Evolutionary conservation across 352 stramenopile species (phyloP).

Genomic region (Elongisporangium prolatum): DNA sequence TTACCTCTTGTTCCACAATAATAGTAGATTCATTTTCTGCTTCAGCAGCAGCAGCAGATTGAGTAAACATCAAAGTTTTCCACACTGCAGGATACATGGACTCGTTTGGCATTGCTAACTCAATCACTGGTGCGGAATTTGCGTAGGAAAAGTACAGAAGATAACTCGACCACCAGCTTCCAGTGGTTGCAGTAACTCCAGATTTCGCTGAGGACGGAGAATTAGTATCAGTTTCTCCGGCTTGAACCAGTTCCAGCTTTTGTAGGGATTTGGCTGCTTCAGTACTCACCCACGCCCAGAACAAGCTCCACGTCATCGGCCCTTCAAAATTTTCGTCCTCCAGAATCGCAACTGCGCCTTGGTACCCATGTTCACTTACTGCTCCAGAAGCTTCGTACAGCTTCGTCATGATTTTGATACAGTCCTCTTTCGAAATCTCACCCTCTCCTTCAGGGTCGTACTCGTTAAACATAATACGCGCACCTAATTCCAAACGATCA

Average conservation of each 20-base stretch:
- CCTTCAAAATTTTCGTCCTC: slow-evolving; percentile 57
- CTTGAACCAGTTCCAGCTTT: slow-evolving; percentile 31
- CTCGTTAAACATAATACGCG: slow-evolving; percentile 80
- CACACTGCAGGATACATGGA: slow-evolving; percentile 36
- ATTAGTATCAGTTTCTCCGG: background rate
- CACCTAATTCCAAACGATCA: slow-evolving; percentile 75
- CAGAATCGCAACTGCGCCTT: slow-evolving; percentile 50
- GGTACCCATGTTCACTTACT: slow-evolving; percentile 60
- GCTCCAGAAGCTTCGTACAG: slow-evolving; percentile 67
- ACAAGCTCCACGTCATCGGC: slow-evolving; percentile 77
- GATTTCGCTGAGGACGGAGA: background rate
- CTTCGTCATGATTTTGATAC: slow-evolving; percentile 70
- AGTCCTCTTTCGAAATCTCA: slow-evolving; percentile 66
- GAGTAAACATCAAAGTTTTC: slow-evolving; percentile 15
- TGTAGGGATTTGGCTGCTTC: slow-evolving; percentile 66
- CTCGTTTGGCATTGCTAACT: slow-evolving; percentile 6
- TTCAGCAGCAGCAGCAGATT: background rate
- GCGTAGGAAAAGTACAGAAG: slow-evolving; percentile 33
- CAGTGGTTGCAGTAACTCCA: slow-evolving; percentile 6
- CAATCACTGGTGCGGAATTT: slow-evolving; percentile 10
- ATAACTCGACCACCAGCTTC: slow-evolving; percentile 73
- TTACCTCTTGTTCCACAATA: slow-evolving; percentile 4
- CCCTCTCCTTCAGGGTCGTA: slow-evolving; percentile 60
- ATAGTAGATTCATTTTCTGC: background rate
- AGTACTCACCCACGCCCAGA: slow-evolving; percentile 85